Percentiles rank a stretch among this genome's conserved stretches.
Conservation (phyloP, 2,329 filamentous ascomycete species). For the Pseudopyrenochaeta lycopersici region DNA sequence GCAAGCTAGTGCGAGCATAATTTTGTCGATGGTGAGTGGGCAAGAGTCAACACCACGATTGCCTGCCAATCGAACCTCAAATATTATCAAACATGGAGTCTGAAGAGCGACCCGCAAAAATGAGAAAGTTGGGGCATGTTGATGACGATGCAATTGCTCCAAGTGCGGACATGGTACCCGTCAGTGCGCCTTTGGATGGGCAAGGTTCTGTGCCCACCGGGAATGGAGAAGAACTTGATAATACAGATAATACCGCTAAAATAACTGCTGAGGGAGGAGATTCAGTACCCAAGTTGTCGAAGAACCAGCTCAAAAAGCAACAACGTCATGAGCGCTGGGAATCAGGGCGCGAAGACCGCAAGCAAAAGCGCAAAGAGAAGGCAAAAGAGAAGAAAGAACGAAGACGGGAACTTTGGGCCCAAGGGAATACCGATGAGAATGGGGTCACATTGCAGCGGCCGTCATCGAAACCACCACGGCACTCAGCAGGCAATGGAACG, state of each 20-base stretch:
- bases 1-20: constrained; percentile 39
- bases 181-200: constrained; percentile 18
- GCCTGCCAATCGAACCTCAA: neutral
- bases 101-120: constrained; percentile 64
- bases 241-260: neutral
- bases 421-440: constrained; percentile 41
- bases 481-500: constrained; percentile 49
- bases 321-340: constrained; percentile 79
- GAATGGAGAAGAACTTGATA: constrained; percentile 15
- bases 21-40: constrained; percentile 39
- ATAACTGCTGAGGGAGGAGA: constrained; percentile 8
- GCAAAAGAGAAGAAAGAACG: constrained; percentile 62
- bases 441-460: constrained; percentile 24
- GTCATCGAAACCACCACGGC: constrained; percentile 26
- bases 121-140: constrained; percentile 60
- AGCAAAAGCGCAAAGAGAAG: constrained; percentile 67
- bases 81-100: constrained; percentile 58
- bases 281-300: constrained; percentile 67
- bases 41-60: constrained; percentile 9
- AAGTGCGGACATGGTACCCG: constrained; percentile 16
- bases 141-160: constrained; percentile 12
- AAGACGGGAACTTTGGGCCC: constrained; percentile 55
- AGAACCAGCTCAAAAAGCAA: constrained; percentile 85
- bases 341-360: constrained; percentile 68
- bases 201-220: constrained; percentile 15